A percentile compares a stretch with the other conserved stretches of the same genome.
phyloP scores from a whole-genome alignment of 768 basidiomycete genomes.

The Gloeopeniophorella convolvens region DNA sequence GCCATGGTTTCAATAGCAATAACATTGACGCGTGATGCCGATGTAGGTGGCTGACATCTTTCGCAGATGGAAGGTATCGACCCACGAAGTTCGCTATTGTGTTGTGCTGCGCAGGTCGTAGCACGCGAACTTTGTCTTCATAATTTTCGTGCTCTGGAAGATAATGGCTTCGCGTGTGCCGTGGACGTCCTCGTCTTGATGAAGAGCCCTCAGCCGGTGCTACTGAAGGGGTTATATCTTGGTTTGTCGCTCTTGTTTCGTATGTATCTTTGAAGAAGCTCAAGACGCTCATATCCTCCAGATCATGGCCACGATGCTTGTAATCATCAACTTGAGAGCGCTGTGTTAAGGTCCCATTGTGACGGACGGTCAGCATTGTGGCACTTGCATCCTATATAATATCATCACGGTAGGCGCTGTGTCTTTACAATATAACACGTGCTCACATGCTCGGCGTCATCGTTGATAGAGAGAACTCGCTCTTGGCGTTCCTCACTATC shows the following conservation, averaged over 20 bases:
- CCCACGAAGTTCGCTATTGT: conserved; percentile 33
- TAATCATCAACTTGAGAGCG: too few relatives aligned
- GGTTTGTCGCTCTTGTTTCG: conserved; percentile 19
- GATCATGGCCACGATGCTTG: too few relatives aligned
- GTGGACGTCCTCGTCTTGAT: conserved; percentile 19
- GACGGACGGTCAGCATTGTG: too few relatives aligned
- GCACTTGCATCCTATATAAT: too few relatives aligned
- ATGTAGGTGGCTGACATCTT: conserved; percentile 22
- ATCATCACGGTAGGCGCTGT: too few relatives aligned
- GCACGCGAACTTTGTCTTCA: conserved; percentile 17
- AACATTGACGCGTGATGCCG: conserved; percentile 35
- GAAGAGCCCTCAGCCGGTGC: not conserved
- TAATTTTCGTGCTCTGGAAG: conserved; percentile 10
- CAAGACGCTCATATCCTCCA: too few relatives aligned
- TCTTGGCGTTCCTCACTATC: too few relatives aligned
- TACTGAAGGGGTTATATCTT: not conserved
- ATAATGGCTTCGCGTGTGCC: conserved; percentile 23
- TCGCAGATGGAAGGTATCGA: conserved; percentile 27
- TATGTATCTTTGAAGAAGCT: too few relatives aligned
- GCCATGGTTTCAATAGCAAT: conserved; percentile 34
- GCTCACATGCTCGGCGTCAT: too few relatives aligned
- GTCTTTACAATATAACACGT: too few relatives aligned
- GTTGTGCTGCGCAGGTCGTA: conserved; percentile 27
- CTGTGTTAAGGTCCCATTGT: too few relatives aligned
- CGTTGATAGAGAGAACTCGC: too few relatives aligned